Conservation (phyloP, 441 rosid genomes). For the Breynia disticha region DNA sequence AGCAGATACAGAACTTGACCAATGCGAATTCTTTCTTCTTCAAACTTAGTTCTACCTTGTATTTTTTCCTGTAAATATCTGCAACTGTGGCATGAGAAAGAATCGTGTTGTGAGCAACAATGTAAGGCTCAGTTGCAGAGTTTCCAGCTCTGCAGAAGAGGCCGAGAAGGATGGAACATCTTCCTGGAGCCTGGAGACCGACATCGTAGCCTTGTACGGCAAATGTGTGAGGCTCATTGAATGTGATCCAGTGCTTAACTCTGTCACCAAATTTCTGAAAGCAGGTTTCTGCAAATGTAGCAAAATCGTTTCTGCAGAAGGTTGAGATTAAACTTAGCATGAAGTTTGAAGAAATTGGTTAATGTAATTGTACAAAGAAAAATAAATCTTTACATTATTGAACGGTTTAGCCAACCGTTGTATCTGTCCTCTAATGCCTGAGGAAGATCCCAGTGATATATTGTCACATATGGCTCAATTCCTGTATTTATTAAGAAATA, state of each 20-base stretch:
- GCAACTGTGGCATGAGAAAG: no score
- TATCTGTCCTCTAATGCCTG: slow-evolving; percentile 29
- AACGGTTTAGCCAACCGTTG: slow-evolving; percentile 27
- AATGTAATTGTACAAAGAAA: no score
- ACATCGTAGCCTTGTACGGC: slow-evolving; percentile 26
- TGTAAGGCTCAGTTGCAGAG: no score
- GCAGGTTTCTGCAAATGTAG: slow-evolving; percentile 23
- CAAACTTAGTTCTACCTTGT: no score
- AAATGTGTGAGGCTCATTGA: slow-evolving; percentile 30
- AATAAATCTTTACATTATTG: slow-evolving; percentile 20
- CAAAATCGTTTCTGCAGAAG: slow-evolving; percentile 22
- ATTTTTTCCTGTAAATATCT: no score
- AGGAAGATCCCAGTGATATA: slow-evolving; percentile 40
- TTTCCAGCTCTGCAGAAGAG: neutral
- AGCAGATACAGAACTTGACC: no score
- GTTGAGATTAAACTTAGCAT: neutral
- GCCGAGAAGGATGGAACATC: no score
- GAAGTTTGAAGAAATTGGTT: neutral
- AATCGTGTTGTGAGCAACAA: no score
- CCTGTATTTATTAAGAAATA: slow-evolving; percentile 6
- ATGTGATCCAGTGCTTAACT: slow-evolving; percentile 31
- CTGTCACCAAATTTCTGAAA: slow-evolving; percentile 25
- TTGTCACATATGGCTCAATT: slow-evolving; percentile 29
- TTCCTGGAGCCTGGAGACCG: slow-evolving; percentile 14
- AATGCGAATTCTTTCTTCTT: no score